phyloP scores from a whole-genome alignment of 306 rosid genomes.

The Macrotyloma uniflorum region DNA sequence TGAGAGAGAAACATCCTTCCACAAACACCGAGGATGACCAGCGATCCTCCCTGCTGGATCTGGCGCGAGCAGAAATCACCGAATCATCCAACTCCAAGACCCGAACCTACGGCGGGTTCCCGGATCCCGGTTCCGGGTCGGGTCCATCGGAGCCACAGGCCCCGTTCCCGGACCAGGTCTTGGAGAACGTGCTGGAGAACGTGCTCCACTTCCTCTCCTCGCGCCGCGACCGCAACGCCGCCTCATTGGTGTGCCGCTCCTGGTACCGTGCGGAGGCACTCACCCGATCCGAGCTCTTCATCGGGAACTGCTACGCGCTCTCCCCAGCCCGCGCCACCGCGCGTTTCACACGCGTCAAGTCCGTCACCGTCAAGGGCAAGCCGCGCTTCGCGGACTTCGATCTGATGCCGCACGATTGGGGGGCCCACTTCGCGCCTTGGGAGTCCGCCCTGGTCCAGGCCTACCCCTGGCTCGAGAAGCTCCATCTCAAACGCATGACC shows the following conservation, averaged over 20 bases:
- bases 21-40: slow-evolving; percentile 72
- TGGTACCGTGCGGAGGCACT: slow-evolving; percentile 91
- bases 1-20: slow-evolving; percentile 56
- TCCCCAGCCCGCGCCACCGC: slow-evolving; percentile 65
- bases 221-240: slow-evolving; percentile 88
- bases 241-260: slow-evolving; percentile 91
- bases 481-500: slow-evolving; percentile 80
- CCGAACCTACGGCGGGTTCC: slow-evolving; percentile 48
- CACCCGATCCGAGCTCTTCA: slow-evolving; percentile 93
- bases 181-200: slow-evolving; percentile 90
- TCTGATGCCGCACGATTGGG: slow-evolving; percentile 82
- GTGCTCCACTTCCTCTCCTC: slow-evolving; percentile 86
- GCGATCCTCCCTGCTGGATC: slow-evolving; percentile 71
- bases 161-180: slow-evolving; percentile 70
- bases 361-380: slow-evolving; percentile 74
- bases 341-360: slow-evolving; percentile 60
- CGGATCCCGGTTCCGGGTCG: slow-evolving; percentile 42
- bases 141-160: slow-evolving; percentile 38
- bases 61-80: slow-evolving; percentile 45
- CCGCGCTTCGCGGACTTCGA: slow-evolving; percentile 93
- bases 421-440: slow-evolving; percentile 85
- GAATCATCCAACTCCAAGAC: slow-evolving; percentile 53
- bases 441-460: slow-evolving; percentile 56
- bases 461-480: slow-evolving; percentile 84
- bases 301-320: slow-evolving; percentile 86